These are phyloP conservation scores for Tylopilus sp. DNA, from an alignment of 1,284 basidiomycete species.

Conservation along the genomic window DNA sequence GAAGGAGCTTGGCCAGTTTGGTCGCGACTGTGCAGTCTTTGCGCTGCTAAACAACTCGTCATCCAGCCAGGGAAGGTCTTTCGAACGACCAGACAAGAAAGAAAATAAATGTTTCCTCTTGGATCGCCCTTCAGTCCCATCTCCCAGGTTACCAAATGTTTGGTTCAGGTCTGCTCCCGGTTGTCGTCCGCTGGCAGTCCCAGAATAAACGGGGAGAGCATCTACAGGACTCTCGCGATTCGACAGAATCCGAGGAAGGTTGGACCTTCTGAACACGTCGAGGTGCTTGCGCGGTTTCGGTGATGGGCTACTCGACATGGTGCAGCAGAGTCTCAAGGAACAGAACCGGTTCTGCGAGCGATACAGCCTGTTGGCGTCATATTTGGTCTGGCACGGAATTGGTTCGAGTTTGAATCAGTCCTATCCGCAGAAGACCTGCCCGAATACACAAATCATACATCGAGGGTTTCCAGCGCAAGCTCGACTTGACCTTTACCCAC, in stretches of 20 bases:
- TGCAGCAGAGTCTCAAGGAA: neutral
- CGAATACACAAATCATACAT: neutral
- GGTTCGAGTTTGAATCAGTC: conserved; percentile 18
- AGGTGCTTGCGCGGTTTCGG: conserved; percentile 8
- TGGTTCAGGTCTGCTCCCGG: neutral
- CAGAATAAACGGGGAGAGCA: conserved; percentile 1
- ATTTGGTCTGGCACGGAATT: conserved; percentile 1
- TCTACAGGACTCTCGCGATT: neutral
- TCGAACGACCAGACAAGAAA: conserved; percentile 14
- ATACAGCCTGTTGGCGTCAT: neutral
- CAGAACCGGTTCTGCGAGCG: neutral
- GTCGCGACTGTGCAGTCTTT: conserved; percentile 25
- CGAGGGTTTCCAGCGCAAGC: neutral
- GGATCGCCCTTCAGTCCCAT: conserved; percentile 2
- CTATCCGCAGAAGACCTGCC: conserved; percentile 5
- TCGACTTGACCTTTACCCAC: conserved; percentile 1
- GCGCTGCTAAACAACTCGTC: conserved; percentile 28
- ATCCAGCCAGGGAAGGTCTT: conserved; percentile 18
- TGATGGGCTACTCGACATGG: conserved; percentile 12
- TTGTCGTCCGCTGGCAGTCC: neutral
- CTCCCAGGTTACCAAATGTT: conserved; percentile 7
- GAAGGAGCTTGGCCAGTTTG: conserved; percentile 27
- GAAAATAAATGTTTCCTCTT: conserved; percentile 14
- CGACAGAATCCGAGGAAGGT: conserved; percentile 1
- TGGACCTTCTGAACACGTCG: conserved; percentile 2